phyloP scores from a whole-genome alignment of 352 stramenopile genomes.

The Phytophthora brassicae region DNA sequence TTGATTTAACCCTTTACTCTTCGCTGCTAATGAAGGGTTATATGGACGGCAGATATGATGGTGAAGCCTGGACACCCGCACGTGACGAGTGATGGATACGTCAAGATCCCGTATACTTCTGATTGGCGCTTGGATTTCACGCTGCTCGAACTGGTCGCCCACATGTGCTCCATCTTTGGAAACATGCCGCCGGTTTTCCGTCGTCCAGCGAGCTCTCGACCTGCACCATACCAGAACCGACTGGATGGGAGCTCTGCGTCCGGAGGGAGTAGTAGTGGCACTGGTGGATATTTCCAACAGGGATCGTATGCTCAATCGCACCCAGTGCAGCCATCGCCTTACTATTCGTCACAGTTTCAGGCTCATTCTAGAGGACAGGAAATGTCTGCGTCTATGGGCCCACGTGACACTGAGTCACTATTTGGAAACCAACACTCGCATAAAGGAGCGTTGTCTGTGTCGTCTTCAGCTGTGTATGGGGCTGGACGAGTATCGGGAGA shows the following conservation, averaged over 20 bases:
- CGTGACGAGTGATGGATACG: slow-evolving; percentile 84
- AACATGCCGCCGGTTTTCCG: slow-evolving; percentile 86
- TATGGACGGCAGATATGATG: slow-evolving; percentile 69
- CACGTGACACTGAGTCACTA: slow-evolving; percentile 36
- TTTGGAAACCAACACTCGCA: slow-evolving; percentile 42
- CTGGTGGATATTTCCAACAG: slow-evolving; percentile 52
- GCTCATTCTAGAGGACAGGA: slow-evolving; percentile 23
- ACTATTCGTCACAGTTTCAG: slow-evolving; percentile 36
- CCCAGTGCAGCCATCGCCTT: slow-evolving; percentile 35
- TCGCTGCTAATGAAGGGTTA: background rate
- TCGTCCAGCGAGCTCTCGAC: slow-evolving; percentile 48
- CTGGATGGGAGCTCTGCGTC: slow-evolving; percentile 30
- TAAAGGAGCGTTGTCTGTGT: slow-evolving; percentile 13
- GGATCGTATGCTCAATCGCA: slow-evolving; percentile 35
- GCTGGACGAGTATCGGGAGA: slow-evolving; percentile 9
- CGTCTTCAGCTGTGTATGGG: slow-evolving; percentile 19
- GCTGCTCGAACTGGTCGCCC: slow-evolving; percentile 80
- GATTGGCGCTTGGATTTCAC: slow-evolving; percentile 86
- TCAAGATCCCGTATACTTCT: slow-evolving; percentile 84
- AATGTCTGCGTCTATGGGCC: slow-evolving; percentile 10
- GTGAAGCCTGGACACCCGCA: slow-evolving; percentile 85
- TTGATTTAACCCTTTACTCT: background rate
- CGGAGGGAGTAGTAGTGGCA: slow-evolving; percentile 20
- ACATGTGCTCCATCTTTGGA: slow-evolving; percentile 90
- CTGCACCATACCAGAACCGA: slow-evolving; percentile 37